phyloP scores from a whole-genome alignment of 768 basidiomycete species.

The Postia placenta region DNA sequence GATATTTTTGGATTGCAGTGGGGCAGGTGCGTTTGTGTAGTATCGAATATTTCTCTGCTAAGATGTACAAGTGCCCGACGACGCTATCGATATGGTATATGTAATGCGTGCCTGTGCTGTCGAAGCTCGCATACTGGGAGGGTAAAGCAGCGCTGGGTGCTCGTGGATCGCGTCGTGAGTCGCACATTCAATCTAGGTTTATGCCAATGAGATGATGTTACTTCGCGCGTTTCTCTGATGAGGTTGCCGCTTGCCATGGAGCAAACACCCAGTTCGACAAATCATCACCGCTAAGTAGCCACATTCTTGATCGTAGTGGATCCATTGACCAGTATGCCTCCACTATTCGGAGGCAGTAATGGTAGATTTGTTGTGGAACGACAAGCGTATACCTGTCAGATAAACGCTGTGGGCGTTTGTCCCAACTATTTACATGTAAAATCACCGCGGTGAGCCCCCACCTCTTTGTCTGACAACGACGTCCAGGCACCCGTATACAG shows the following conservation, averaged over 20 bases:
- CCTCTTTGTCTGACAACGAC: no score
- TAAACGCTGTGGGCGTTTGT: no score
- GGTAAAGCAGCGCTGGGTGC: background rate
- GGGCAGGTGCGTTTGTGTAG: slow-evolving; percentile 27
- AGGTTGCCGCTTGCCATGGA: no score
- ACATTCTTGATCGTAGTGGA: background rate
- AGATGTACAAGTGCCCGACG: slow-evolving; percentile 21
- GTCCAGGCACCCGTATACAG: no score
- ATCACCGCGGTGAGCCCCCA: no score
- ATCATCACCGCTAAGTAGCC: background rate
- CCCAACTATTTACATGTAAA: no score
- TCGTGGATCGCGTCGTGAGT: slow-evolving; percentile 13
- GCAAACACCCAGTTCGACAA: no score
- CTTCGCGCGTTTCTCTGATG: background rate
- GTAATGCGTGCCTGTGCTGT: slow-evolving; percentile 6
- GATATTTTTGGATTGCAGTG: no score
- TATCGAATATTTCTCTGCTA: slow-evolving; percentile 18
- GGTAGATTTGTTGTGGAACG: no score
- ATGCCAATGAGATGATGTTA: slow-evolving; percentile 9
- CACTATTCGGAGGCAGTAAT: no score
- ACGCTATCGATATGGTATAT: slow-evolving; percentile 13
- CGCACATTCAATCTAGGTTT: slow-evolving; percentile 11
- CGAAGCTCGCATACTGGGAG: background rate
- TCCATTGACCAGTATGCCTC: background rate
- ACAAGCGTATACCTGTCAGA: no score